A percentile compares a stretch with the other conserved stretches of the same genome.
Conservation (phyloP, 2,329 filamentous ascomycete genomes). For the Colletotrichum lentis region DNA sequence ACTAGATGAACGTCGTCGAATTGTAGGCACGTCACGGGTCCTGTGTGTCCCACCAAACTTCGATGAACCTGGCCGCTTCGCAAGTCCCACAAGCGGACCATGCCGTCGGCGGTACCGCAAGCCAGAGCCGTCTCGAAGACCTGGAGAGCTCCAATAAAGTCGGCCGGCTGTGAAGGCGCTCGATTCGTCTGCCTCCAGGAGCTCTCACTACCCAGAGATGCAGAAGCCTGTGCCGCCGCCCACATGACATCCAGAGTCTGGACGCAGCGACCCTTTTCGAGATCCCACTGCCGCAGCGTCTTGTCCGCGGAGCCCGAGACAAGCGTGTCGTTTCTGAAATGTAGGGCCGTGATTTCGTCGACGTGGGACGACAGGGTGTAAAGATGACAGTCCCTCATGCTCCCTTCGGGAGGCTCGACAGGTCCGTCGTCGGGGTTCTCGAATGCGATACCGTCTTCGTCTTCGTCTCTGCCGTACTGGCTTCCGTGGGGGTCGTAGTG, state of each 20-base stretch:
- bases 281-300: slow-evolving; percentile 96
- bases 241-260: slow-evolving; percentile 98
- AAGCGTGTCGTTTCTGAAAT: slow-evolving; percentile 87
- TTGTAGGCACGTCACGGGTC: slow-evolving; percentile 90
- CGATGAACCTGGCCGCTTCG: slow-evolving; percentile 96
- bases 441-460: slow-evolving; percentile 74
- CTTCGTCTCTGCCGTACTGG: slow-evolving; percentile 65
- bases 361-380: slow-evolving; percentile 90
- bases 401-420: slow-evolving; percentile 76
- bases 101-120: slow-evolving; percentile 95
- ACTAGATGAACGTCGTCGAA: slow-evolving; percentile 97
- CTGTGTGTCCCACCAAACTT: slow-evolving; percentile 93
- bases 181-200: slow-evolving; percentile 79
- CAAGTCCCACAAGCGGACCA: slow-evolving; percentile 97
- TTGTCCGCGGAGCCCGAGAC: slow-evolving; percentile 98
- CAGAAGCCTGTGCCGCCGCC: slow-evolving; percentile 90
- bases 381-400: slow-evolving; percentile 89
- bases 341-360: slow-evolving; percentile 90
- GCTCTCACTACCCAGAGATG: slow-evolving; percentile 68
- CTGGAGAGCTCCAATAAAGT: slow-evolving; percentile 94
- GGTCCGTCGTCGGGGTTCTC: slow-evolving; percentile 73
- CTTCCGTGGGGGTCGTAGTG: slow-evolving; percentile 78
- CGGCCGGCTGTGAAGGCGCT: slow-evolving; percentile 72
- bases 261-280: slow-evolving; percentile 95
- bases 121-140: slow-evolving; percentile 96